Conservation (phyloP, 2,329 filamentous ascomycete species). For the Fusarium sp. region DNA sequence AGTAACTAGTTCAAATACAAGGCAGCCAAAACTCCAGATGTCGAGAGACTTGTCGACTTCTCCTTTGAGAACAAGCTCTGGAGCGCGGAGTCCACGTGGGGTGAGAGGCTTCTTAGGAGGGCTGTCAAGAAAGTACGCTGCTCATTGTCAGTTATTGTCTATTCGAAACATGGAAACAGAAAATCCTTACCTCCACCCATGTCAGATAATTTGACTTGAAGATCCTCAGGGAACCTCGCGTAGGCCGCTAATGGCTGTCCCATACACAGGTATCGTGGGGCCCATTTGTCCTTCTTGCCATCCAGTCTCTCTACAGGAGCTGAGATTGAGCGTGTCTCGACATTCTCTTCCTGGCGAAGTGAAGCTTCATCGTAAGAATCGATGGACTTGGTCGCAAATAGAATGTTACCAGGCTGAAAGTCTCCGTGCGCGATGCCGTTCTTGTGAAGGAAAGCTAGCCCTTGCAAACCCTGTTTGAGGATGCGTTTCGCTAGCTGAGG, state of each 20-base stretch:
- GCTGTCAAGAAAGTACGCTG: slow-evolving; percentile 3
- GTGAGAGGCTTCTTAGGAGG: not conserved
- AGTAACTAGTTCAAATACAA: slow-evolving; percentile 19
- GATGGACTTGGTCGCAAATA: slow-evolving; percentile 2
- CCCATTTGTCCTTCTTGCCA: slow-evolving; percentile 20
- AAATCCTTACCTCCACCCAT: slow-evolving; percentile 14
- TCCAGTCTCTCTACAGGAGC: not conserved
- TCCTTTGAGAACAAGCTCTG: slow-evolving; percentile 14
- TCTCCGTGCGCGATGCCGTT: slow-evolving; percentile 12
- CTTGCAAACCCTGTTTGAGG: slow-evolving; percentile 14
- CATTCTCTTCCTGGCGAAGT: not conserved
- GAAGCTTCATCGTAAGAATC: not conserved
- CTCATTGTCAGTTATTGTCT: not conserved
- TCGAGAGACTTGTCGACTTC: slow-evolving; percentile 10
- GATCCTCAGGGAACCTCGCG: not conserved
- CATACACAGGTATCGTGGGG: slow-evolving; percentile 13
- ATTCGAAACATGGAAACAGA: no score
- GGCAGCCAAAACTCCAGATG: slow-evolving; percentile 32
- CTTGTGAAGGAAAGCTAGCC: not conserved
- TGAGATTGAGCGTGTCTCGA: not conserved
- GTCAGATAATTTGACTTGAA: slow-evolving; percentile 17
- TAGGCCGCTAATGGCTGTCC: slow-evolving; percentile 4
- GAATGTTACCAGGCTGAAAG: slow-evolving; percentile 19
- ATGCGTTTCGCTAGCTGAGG: slow-evolving; percentile 16
- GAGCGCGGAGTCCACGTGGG: slow-evolving; percentile 4